A percentile compares a stretch with the other conserved stretches of the same genome.
phyloP scores from a whole-genome alignment of 768 basidiomycete genomes.

The Russula earlei region DNA sequence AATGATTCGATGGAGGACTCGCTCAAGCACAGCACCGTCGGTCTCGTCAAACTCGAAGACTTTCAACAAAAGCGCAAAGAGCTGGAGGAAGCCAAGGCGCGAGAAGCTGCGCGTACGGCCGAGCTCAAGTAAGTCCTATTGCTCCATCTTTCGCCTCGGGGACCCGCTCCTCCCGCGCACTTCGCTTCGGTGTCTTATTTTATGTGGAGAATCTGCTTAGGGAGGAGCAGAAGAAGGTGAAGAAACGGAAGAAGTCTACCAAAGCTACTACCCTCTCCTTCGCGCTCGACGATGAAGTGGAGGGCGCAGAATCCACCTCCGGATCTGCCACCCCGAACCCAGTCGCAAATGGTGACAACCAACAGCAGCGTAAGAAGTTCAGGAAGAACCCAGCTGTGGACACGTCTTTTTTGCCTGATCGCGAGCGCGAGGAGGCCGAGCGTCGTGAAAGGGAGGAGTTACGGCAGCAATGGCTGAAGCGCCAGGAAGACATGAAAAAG shows the following conservation, averaged over 20 bases:
- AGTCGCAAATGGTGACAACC: conserved; percentile 32
- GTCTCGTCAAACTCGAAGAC: conserved; percentile 84
- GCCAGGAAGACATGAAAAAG: conserved; percentile 56
- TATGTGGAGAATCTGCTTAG: conserved; percentile 78
- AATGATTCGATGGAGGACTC: conserved; percentile 92
- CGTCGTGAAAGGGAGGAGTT: conserved; percentile 81
- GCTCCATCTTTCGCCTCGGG: conserved; percentile 20
- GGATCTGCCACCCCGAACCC: conserved; percentile 29
- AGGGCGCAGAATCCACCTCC: conserved; percentile 33
- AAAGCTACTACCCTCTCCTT: conserved; percentile 88
- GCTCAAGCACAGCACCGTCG: conserved; percentile 84
- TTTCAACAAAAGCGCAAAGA: conserved; percentile 86
- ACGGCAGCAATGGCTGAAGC: conserved; percentile 77
- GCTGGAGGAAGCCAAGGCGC: conserved; percentile 82
- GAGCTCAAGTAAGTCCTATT: conserved; percentile 72
- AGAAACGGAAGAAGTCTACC: conserved; percentile 86
- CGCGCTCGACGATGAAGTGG: conserved; percentile 76
- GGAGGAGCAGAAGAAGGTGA: conserved; percentile 75
- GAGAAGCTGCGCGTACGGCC: conserved; percentile 77
- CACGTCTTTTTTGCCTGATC: conserved; percentile 95
- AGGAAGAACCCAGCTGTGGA: conserved; percentile 96
- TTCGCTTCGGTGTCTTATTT: conserved; percentile 51
- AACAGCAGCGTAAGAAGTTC: conserved; percentile 65
- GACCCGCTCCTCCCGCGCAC: conserved; percentile 6
- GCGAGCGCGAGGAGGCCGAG: conserved; percentile 93